Conservation (phyloP, 2,329 filamentous ascomycete species). For the Fusarium guadeloupense region DNA sequence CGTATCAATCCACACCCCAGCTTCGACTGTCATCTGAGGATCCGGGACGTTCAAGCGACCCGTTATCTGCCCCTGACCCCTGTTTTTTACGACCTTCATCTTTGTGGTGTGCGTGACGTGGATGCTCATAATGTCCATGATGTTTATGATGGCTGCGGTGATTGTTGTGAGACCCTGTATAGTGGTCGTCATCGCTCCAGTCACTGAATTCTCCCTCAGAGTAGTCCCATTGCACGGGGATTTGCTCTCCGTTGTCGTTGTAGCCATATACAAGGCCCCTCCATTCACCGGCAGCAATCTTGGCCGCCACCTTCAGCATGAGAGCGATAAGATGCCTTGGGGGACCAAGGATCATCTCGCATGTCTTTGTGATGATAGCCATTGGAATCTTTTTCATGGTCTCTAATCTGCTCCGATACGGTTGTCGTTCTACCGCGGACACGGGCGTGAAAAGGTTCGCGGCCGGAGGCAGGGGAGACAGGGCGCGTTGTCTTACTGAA, state of each 20-base stretch:
- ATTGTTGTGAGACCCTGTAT: constrained; percentile 21
- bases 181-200: constrained; percentile 64
- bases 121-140: constrained; percentile 13
- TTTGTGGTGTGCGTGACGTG: constrained; percentile 21
- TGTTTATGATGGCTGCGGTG: constrained; percentile 17
- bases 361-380: constrained; percentile 79
- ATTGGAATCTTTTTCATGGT: constrained; percentile 46
- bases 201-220: constrained; percentile 65
- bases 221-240: constrained; percentile 70
- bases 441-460: constrained; percentile 68
- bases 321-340: constrained; percentile 80
- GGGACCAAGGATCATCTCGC: constrained; percentile 80
- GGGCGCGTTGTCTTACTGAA: constrained; percentile 53
- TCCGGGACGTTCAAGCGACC: constrained; percentile 22
- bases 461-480: constrained; percentile 74
- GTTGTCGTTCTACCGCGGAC: constrained; percentile 50
- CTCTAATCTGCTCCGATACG: constrained; percentile 37
- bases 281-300: constrained; percentile 73
- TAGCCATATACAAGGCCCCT: constrained; percentile 66
- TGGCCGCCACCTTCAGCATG: constrained; percentile 83
- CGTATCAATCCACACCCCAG: constrained; percentile 39
- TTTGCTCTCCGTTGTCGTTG: constrained; percentile 62
- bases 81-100: not conserved
- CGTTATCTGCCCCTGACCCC: not conserved
- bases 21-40: constrained; percentile 40